These are phyloP conservation scores for Scheffersomyces cryptocercus DNA, from an alignment of 1,139 yeast genomes.

Conservation along the genomic window DNA sequence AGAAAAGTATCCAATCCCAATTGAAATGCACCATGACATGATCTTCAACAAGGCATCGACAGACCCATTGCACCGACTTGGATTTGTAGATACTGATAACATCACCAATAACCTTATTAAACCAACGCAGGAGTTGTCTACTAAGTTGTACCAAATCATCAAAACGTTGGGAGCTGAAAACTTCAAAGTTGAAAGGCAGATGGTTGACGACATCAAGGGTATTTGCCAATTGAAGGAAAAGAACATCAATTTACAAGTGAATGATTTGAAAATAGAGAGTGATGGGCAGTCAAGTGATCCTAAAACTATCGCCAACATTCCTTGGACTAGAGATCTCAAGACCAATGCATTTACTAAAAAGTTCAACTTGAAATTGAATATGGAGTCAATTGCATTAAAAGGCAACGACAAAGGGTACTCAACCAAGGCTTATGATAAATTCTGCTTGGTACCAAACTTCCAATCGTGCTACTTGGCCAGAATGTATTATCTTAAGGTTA, in stretches of 20 bases:
- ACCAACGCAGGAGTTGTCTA: conserved; percentile 22
- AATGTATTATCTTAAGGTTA: conserved; percentile 21
- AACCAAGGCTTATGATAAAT: conserved; percentile 12
- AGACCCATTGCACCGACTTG: conserved; percentile 3
- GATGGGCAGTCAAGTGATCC: not conserved
- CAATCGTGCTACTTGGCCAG: conserved; percentile 24
- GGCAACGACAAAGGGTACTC: not conserved
- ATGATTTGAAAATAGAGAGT: conserved; percentile 11
- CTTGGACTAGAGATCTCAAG: conserved; percentile 6
- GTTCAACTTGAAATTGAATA: conserved; percentile 7
- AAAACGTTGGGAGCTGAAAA: conserved; percentile 25
- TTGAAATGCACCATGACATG: conserved; percentile 23
- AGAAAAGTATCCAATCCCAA: conserved; percentile 18
- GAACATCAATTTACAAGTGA: conserved; percentile 23
- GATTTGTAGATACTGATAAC: conserved; percentile 24
- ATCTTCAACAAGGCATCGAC: conserved; percentile 14
- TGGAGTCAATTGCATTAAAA: conserved; percentile 5
- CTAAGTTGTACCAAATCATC: conserved; percentile 20
- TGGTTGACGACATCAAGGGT: conserved; percentile 34
- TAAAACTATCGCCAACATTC: conserved; percentile 1
- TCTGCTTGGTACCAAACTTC: conserved; percentile 24
- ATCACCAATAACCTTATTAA: conserved; percentile 22
- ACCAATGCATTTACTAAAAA: conserved; percentile 3
- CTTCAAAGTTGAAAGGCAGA: conserved; percentile 29
- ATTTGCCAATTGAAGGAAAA: conserved; percentile 31